Base-by-base conservation (phyloP, 305 asterid species). In the Fraxinus dipetala region DNA sequence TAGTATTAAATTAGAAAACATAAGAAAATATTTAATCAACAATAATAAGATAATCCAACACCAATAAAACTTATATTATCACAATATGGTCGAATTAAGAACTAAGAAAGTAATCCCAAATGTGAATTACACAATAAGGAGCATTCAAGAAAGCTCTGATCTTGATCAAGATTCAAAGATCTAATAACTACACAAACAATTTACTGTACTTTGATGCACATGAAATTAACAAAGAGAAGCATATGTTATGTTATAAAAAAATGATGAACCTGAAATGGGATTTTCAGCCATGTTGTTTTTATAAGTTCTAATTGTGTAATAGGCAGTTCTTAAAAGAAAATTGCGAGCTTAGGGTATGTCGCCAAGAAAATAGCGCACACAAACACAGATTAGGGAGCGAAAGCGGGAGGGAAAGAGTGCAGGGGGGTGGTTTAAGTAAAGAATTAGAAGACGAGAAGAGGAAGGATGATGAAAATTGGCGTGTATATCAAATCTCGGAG, bases 261-360 rank as follows among this genome's bases (percentile, higher is more conserved):
- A 79, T 63, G 24, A 79, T 51, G 32, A 80, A 92, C 98, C 98
- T 89, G 95, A 89, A 77, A 86, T 80, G 86, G 91, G 85, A 45
- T 85, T 78, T 8, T 84, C 85, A 36, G 91, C 91, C 98, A 93
- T 93, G 85, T 51, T 74, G 51, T 51, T 78, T 80, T 70, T 72
- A 11, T 69, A 36, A 34, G 75, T 51, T 51, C 16, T 16, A 16
- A 72, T 9, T 80, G 83, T 35, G 81, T 24, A 84, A 82, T 54
- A 76, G 31, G 75, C 73, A 76, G 72, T 70, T 8, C 82, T 77
- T 43, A 5, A 70, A 26, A 13, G 38, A 74, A 84, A 82, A 78
- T 2, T 43, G 54, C 14, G n/a, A 43, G 54, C 54, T 43, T 43
- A 3, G n/a, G 54, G n/a, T 43, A 13, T 43, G 1, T 43, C n/a